Evolutionary conservation across 2,329 filamentous ascomycete genomes (phyloP).

Genomic region (Venturia nashicola): DNA sequence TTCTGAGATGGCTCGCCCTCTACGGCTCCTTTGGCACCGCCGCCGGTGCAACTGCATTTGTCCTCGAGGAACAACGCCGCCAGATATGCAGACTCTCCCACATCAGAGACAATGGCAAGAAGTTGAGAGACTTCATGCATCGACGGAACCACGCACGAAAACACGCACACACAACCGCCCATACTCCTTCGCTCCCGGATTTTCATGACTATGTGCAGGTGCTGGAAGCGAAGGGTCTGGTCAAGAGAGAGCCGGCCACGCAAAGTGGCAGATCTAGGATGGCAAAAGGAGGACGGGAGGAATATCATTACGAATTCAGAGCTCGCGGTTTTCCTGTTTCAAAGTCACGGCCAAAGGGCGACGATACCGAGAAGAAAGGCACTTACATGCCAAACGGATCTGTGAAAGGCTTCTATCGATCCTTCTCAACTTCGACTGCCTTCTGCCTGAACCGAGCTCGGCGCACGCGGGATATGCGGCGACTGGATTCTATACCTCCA

Average conservation of each 20-base stretch:
- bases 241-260: neutral
- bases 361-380: neutral
- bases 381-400: neutral
- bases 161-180: neutral
- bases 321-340: neutral
- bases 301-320: neutral
- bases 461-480: neutral
- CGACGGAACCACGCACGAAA: neutral
- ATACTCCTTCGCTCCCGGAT: neutral
- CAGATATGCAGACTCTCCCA: slow-evolving; percentile 5
- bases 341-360: neutral
- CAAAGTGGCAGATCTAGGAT: neutral
- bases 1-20: slow-evolving; percentile 5
- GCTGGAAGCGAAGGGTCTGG: neutral
- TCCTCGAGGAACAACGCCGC: slow-evolving; percentile 6
- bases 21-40: slow-evolving; percentile 7
- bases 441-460: neutral
- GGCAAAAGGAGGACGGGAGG: neutral
- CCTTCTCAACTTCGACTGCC: neutral
- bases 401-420: neutral
- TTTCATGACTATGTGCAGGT: neutral
- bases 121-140: neutral
- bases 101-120: slow-evolving; percentile 6
- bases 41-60: slow-evolving; percentile 2
- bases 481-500: neutral